Evolutionary conservation across 2,329 filamentous ascomycete species (phyloP).

Genomic region (Trichoderma aggressivum): DNA sequence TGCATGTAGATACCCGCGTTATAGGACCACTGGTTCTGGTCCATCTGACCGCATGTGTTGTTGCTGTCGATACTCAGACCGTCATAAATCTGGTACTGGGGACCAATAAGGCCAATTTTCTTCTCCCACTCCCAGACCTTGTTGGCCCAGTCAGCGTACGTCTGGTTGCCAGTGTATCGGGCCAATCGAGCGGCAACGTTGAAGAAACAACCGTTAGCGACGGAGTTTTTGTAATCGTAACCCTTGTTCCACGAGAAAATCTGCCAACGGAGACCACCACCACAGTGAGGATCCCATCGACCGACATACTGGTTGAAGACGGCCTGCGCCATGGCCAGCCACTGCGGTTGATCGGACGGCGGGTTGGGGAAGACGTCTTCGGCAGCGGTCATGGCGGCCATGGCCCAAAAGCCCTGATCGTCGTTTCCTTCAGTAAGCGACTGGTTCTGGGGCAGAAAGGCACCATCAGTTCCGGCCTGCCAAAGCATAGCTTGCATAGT

Average conservation of each 20-base stretch:
- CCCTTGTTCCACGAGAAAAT: conserved; percentile 76
- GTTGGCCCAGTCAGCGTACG: conserved; percentile 73
- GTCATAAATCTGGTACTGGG: conserved; percentile 54
- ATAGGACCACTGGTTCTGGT: conserved; percentile 65
- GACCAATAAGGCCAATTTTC: conserved; percentile 53
- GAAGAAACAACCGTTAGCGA: conserved; percentile 68
- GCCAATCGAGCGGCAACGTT: conserved; percentile 69
- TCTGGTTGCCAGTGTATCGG: conserved; percentile 73
- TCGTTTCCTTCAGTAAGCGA: conserved; percentile 64
- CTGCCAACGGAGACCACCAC: conserved; percentile 80
- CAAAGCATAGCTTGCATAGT: conserved; percentile 57
- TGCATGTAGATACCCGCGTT: conserved; percentile 65
- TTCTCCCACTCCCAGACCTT: conserved; percentile 66
- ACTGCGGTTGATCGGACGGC: conserved; percentile 59
- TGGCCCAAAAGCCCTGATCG: conserved; percentile 81
- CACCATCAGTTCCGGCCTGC: conserved; percentile 55
- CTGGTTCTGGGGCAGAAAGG: conserved; percentile 67
- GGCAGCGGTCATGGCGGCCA: conserved; percentile 74
- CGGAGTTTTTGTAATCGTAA: conserved; percentile 65
- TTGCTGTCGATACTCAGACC: conserved; percentile 38
- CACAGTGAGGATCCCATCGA: conserved; percentile 67
- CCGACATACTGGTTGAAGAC: conserved; percentile 75
- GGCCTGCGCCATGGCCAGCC: conserved; percentile 72
- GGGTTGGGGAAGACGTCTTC: conserved; percentile 74
- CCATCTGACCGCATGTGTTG: conserved; percentile 48